Evolutionary conservation across 2,329 filamentous ascomycete genomes (phyloP), one percentile per base, ranked within the genome.

Genomic region (Clarireedia monteithiana): DNA sequence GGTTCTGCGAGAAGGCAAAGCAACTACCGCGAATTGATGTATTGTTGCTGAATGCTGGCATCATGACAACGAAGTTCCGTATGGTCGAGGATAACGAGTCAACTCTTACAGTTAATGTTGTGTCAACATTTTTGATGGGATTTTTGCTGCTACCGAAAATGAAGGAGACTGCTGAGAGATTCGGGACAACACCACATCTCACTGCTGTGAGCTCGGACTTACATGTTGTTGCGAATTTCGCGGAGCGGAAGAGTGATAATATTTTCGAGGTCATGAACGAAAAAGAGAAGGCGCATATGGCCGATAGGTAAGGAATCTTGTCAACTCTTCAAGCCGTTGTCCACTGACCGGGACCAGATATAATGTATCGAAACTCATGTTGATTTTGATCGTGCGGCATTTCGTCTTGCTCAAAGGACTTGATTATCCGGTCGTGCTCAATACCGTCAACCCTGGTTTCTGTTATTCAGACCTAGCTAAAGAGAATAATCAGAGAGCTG

Each of bases 401-500:
- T 62, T 76, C 27, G 70, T 66, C 12, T 54, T 64, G 4, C 57
- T 69, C 0, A 53, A 58, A 10, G 59, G 65, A 40, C 44, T 63
- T 67, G 48, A 36, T 10, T 46, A 12, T 14, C 44, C 44, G 7
- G 74, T 82, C 40, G 73, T 74, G 1, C 61, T 83, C 56, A 82
- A 80, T 62, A 70, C 71, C 58, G 58, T 79, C 20, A 79, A 79
- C 55, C 80, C 80, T 0, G 79, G 79, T 1, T 68, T 78, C 23
- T 82, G 79, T 62, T 71, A 77, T 45, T 75, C 75, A 1, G 67
- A 73, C 27, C 67, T 82, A 0, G 63, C 60, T 5, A 70, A 77
- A 2, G 72, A 79, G 0, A 15, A 15, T 1, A n/a, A n/a, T n/a
- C n/a, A n/a, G 9, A 38, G 5, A 2, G 1, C 0, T 7, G 15